phyloP scores from a whole-genome alignment of 139 green algal species.

The Micromonas commoda region DNA sequence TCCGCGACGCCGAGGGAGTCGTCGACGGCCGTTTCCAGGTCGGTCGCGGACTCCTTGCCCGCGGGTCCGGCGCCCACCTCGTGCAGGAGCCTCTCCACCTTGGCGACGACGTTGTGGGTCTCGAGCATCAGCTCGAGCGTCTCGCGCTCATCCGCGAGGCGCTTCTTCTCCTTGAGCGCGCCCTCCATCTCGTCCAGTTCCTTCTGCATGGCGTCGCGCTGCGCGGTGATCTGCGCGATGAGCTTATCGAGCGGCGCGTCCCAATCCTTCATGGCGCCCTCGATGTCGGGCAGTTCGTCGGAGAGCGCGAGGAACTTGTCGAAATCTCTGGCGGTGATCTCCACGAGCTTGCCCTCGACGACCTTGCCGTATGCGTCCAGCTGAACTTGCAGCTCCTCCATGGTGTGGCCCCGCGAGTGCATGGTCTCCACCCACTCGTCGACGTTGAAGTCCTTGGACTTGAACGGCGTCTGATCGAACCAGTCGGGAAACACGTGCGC shows the following conservation, averaged over 20 bases:
- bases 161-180: constrained; percentile 59
- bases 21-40: background rate
- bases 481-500: too few relatives aligned
- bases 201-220: constrained; percentile 44
- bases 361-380: constrained; percentile 60
- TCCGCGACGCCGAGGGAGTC: background rate
- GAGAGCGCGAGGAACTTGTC: constrained; percentile 84
- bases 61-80: background rate
- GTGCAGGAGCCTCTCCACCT: constrained; percentile 47
- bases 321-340: constrained; percentile 95
- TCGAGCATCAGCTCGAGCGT: constrained; percentile 82
- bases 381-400: constrained; percentile 71
- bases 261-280: constrained; percentile 77
- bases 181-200: constrained; percentile 60
- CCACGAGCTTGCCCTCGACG: constrained; percentile 71
- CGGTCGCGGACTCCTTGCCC: background rate
- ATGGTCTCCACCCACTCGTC: constrained; percentile 68
- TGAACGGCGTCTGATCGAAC: constrained; percentile 73
- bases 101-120: constrained; percentile 68
- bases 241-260: constrained; percentile 66
- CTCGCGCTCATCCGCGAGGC: constrained; percentile 55
- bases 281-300: constrained; percentile 73
- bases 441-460: constrained; percentile 55
- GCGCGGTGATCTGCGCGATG: constrained; percentile 44
- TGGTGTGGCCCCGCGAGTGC: too few relatives aligned